A percentile compares a stretch with the other conserved stretches of the same genome.
Evolutionary conservation across 1,284 basidiomycete genomes (phyloP).

Genomic region (Ustilago sp.): DNA sequence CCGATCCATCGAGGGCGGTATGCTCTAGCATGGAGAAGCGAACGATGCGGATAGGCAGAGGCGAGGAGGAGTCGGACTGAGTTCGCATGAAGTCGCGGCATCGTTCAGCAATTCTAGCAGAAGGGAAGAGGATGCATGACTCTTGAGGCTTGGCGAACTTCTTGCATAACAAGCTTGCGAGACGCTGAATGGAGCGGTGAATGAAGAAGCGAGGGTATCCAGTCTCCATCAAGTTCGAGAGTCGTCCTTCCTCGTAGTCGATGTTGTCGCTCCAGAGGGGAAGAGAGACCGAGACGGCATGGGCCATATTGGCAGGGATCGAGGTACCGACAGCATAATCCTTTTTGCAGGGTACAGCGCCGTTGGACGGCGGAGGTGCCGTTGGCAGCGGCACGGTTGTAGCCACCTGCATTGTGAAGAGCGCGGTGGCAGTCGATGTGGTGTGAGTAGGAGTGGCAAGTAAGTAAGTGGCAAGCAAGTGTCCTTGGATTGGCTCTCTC

Average conservation of each 20-base stretch:
- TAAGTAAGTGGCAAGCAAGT: neutral
- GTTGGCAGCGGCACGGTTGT: constrained; percentile 26
- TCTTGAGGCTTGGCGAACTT: constrained; percentile 60
- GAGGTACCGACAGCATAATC: constrained; percentile 55
- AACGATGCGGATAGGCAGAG: constrained; percentile 56
- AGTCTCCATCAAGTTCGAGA: constrained; percentile 84
- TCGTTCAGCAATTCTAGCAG: constrained; percentile 53
- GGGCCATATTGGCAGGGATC: constrained; percentile 72
- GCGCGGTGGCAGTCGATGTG: neutral
- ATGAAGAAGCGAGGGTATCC: constrained; percentile 99
- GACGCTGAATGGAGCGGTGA: constrained; percentile 83
- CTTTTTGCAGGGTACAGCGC: constrained; percentile 29
- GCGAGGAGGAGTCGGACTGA: constrained; percentile 21
- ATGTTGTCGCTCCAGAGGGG: constrained; percentile 94
- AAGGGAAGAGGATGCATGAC: constrained; percentile 60
- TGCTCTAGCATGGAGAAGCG: constrained; percentile 56
- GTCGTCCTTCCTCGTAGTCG: constrained; percentile 90
- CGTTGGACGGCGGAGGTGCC: constrained; percentile 17
- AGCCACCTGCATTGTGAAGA: constrained; percentile 25
- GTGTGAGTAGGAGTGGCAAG: neutral
- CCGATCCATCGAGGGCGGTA: constrained; percentile 8
- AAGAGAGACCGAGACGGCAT: constrained; percentile 96
- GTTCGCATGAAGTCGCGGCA: constrained; percentile 63
- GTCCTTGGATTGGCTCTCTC: constrained; percentile 4
- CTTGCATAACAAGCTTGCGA: constrained; percentile 45